Evolutionary conservation across 2,329 filamentous ascomycete species (phyloP), one percentile per base, ranked within the genome.

Genomic region (Dothiorella sarmentorum): DNA sequence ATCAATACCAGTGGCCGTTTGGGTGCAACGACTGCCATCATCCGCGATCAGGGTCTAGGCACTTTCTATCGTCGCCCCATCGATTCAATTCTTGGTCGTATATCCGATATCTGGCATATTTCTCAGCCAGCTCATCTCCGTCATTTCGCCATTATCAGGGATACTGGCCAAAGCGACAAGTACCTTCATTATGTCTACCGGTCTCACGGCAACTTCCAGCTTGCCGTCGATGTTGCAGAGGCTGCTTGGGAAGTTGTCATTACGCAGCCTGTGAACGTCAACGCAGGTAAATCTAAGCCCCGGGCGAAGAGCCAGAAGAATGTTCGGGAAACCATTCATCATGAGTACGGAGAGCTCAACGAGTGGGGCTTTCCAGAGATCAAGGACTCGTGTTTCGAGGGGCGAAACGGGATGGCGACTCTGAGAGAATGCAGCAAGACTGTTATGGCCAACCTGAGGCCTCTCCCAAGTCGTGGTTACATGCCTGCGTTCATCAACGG

Each of bases 91-190:
- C 66, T 86, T 20, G 70, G 69, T 49, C 78, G 82, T 24, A 63
- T 86, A 35, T 80, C 80, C 2, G 78, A 84, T 58, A 73, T 77
- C 57, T 85, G 83, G 79, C 78, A 83, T 56, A 65, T 79, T 15
- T 81, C 80, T n/a, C 84, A 87, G 63, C 83, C 84, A 22, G 69
- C 73, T 3, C 78, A 84, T 66, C 72, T 86, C 20, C 78, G 80
- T 17, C 82, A 85, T 64, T 69, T 85, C 15, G 76, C 80, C 10
- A 72, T 86, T 27, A 75, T 86, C 31, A 74, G 82, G 61, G 82
- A 85, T 57, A 80, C 77, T 5, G 73, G 75, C 2, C 73, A 81
- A 13, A 74, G 73, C 13, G 71, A 74, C 11, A 71, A 68, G 31
- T 69, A 66, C 24, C 60, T 72, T 38, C 78, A 81, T 60, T 86